Base-by-base conservation (phyloP, 495 filamentous ascomycete genomes). In the Bacidia gigantensis region DNA sequence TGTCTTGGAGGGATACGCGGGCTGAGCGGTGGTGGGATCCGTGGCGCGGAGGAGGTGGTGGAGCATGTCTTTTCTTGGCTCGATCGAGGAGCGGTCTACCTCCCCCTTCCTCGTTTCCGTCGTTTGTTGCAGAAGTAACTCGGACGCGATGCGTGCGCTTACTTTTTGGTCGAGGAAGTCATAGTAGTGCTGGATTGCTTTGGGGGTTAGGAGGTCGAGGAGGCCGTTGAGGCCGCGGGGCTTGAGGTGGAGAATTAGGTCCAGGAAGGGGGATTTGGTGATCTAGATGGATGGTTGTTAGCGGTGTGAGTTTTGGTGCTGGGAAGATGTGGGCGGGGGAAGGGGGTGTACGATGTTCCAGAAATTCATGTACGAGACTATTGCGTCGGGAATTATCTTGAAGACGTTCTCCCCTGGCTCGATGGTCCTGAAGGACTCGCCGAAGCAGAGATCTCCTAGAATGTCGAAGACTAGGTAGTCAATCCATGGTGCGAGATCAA, bases 361-460 rank as follows among this genome's bases (percentile, higher is more conserved):
- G 14, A 67, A 60, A 11, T n/a, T 24, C 47, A 63, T 11, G 35
- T 56, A 62, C 1, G 59, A 39, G 0, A 29, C 11, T n/a, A 65
- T 65, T 3, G 14, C 14, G 11, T 60, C 52, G 2, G 60, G 64
- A 5, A 67, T 45, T 5, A 26, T 14, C 42, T 57, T 60, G 2
- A 64, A 24, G 3, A 35, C 32, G 43, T 62, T 64, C 3, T 61
- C 50, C 11, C 51, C 57, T 12, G 64, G 62, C 21, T 57, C 57
- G 10, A 62, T 26, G 18, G 51, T 49, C 11, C 54, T 42, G 21
- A 67, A 64, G 1, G 56, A 51, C 42, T 67, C 60, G 7, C 65
- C 61, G 46, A 67, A 67, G 0, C 63, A 62, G 63, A 67, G 65
- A n/a, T 67, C 65, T 2, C 65, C 63, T 0, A 64, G 54, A 42